Evolutionary conservation across 495 filamentous ascomycete genomes (phyloP).

Genomic region (Cercophora samala): DNA sequence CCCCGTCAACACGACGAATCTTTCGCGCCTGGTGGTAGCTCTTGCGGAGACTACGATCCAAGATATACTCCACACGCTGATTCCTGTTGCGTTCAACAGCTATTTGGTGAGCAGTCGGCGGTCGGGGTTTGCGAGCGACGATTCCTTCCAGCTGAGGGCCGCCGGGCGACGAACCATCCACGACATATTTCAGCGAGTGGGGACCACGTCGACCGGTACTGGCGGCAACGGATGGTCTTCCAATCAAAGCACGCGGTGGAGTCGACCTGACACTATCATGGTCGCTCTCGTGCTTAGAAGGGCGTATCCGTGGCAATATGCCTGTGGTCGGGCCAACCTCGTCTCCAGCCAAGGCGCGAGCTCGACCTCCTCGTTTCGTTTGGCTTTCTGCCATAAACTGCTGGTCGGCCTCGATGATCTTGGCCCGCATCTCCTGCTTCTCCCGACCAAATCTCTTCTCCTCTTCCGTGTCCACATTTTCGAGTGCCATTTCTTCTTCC

Average conservation of each 20-base stretch:
- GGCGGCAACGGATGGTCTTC: constrained; percentile 21
- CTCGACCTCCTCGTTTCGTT: constrained; percentile 39
- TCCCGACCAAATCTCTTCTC: constrained; percentile 82
- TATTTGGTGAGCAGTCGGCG: constrained; percentile 87
- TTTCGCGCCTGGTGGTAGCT: constrained; percentile 61
- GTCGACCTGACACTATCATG: constrained; percentile 57
- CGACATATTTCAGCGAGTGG: constrained; percentile 49
- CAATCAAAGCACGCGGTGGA: constrained; percentile 49
- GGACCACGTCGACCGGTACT: constrained; percentile 45
- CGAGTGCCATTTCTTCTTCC: constrained; percentile 67
- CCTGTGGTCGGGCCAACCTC: constrained; percentile 60
- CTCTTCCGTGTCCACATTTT: constrained; percentile 87
- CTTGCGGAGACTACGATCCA: constrained; percentile 67
- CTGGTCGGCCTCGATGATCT: constrained; percentile 57
- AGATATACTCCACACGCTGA: constrained; percentile 81
- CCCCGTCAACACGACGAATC: constrained; percentile 57
- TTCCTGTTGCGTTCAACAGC: constrained; percentile 87
- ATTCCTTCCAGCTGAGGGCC: constrained; percentile 43
- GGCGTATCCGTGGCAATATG: constrained; percentile 50
- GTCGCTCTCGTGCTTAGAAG: constrained; percentile 57
- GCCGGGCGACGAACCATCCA: constrained; percentile 52
- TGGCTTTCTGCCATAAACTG: constrained; percentile 49
- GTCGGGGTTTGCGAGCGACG: constrained; percentile 57
- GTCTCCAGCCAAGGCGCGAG: constrained; percentile 40
- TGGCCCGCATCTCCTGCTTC: constrained; percentile 80